Evolutionary conservation across 2,329 filamentous ascomycete genomes (phyloP).

Genomic region (Macrophomina pseudophaseolina): DNA sequence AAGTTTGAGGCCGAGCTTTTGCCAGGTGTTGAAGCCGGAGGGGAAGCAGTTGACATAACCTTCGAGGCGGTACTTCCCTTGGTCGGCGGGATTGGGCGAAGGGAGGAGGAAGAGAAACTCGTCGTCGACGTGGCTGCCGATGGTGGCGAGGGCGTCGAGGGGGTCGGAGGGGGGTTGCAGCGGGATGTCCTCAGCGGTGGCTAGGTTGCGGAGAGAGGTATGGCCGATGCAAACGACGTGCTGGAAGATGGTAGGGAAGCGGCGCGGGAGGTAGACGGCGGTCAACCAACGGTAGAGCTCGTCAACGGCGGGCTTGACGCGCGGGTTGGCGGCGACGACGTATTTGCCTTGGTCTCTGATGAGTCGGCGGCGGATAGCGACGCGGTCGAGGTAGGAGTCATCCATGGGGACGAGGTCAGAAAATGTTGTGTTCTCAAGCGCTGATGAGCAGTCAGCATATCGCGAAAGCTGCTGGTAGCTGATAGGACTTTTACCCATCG

Average conservation of each 20-base stretch:
- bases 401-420: constrained; percentile 65
- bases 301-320: constrained; percentile 47
- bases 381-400: constrained; percentile 60
- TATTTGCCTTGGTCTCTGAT: constrained; percentile 52
- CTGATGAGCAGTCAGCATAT: constrained; percentile 41
- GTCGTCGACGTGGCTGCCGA: constrained; percentile 61
- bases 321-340: constrained; percentile 41
- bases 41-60: constrained; percentile 64
- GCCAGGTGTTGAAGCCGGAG: constrained; percentile 61
- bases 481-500: constrained; percentile 59
- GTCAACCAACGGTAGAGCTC: constrained; percentile 64
- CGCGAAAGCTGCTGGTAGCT: background rate
- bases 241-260: constrained; percentile 57
- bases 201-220: constrained; percentile 44
- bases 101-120: constrained; percentile 66
- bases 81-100: constrained; percentile 32
- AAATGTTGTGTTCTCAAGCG: constrained; percentile 57
- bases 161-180: constrained; percentile 42
- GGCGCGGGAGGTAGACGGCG: constrained; percentile 59
- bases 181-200: constrained; percentile 52
- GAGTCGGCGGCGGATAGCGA: constrained; percentile 55
- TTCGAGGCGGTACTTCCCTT: constrained; percentile 58
- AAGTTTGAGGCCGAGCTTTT: constrained; percentile 60
- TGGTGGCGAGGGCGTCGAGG: constrained; percentile 50
- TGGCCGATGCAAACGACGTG: constrained; percentile 27